Evolutionary conservation across 2,329 filamentous ascomycete genomes (phyloP), one percentile per base, ranked within the genome.

Genomic region (Neospermospora avenae): DNA sequence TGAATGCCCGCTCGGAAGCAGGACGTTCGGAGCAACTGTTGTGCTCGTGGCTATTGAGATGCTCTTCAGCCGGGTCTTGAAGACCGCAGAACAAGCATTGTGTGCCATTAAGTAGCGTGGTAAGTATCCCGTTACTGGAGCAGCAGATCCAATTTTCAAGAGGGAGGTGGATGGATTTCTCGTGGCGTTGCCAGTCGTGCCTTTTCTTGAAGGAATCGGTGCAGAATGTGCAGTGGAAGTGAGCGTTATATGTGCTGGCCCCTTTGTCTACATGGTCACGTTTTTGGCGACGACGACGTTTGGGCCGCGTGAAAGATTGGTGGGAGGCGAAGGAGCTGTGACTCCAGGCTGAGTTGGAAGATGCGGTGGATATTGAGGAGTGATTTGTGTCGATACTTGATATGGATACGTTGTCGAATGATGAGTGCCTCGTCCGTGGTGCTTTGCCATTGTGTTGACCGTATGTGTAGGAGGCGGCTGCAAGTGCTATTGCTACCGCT

Each of bases 181-280:
- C 51, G 24, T 54, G 51, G 24, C 51, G 51, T 54, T 54, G 51
- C 51, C 51, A 54, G 51, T 54, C 51, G 24, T 54, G 51, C 1
- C 51, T 20, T 25, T 54, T 54, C 20, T 54, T 54, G 37, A 54
- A 54, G 11, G 51, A 54, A 22, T 54, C 51, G 6, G 34, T 20
- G 14, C 51, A 54, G 37, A 54, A 54, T 18, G 51, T 54, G 14
- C 51, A 54, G 24, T 54, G 51, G 51, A 54, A 54, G 20, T 41
- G 34, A 14, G 35, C 34, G 10, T 34, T 20, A 2, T 28, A 54
- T 25, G 34, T 54, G 16, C 28, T 42, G 1, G 20, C 13, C 2
- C 34, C 11, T 28, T 54, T 54, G 18, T 42, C 51, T n/a, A 22
- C 16, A 4, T 25, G 14, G 7, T 54, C 37, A 28, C 51, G 20